Percentiles rank a stretch among this genome's conserved stretches.
These are phyloP conservation scores for Litsea cubeba DNA, from an alignment of 164 flowering plant species.

Conservation along the genomic window DNA sequence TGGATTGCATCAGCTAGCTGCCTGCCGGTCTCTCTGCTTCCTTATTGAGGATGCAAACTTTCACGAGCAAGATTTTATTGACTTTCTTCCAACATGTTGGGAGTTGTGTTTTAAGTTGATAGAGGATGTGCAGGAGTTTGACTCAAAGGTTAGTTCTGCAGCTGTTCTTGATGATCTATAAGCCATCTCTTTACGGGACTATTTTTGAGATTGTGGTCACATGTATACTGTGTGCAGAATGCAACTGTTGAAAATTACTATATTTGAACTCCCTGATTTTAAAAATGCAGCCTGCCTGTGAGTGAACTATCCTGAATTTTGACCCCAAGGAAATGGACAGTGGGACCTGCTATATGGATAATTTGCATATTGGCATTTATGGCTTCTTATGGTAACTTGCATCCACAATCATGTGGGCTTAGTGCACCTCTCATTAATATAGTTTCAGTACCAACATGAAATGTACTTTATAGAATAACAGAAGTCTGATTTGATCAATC, in stretches of 20 bases:
- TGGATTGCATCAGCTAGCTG: slow-evolving; percentile 63
- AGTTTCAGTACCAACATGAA: no score
- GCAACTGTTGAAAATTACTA: neutral
- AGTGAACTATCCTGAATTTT: neutral
- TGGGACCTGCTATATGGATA: no score
- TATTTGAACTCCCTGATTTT: neutral
- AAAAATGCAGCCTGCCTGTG: neutral
- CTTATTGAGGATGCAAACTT: slow-evolving; percentile 88
- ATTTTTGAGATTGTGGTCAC: neutral
- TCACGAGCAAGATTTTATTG: slow-evolving; percentile 53
- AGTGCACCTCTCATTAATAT: no score
- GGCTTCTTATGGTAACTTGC: no score
- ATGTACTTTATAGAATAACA: no score
- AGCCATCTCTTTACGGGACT: neutral
- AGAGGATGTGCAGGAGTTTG: slow-evolving; percentile 90
- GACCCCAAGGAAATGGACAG: neutral
- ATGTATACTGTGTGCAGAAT: neutral
- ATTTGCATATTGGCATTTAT: no score
- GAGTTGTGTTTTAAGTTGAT: slow-evolving; percentile 76
- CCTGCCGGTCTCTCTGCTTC: slow-evolving; percentile 70
- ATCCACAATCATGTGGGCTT: no score
- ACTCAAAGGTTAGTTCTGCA: slow-evolving; percentile 66
- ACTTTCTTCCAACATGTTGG: slow-evolving; percentile 85
- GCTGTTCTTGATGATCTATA: neutral
- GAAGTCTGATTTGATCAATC: no score